Conservation (phyloP, 768 basidiomycete species). For the Russula sp. region DNA sequence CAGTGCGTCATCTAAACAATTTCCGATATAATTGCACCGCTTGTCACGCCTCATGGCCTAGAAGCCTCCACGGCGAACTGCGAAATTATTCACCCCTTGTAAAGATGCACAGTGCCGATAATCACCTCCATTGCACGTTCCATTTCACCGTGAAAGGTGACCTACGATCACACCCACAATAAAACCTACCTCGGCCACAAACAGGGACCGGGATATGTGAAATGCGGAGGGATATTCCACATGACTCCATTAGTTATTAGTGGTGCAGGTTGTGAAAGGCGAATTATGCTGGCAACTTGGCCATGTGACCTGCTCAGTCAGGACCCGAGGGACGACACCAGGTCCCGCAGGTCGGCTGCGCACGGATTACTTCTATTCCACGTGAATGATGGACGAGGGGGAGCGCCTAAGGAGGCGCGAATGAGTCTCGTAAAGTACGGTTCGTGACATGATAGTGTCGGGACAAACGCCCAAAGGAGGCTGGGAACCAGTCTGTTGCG, state of each 20-base stretch:
- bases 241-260: not conserved
- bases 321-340: not conserved
- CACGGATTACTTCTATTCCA: not conserved
- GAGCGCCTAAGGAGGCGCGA: not conserved
- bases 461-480: constrained; percentile 3
- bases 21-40: constrained; percentile 4
- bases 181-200: constrained; percentile 16
- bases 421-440: constrained; percentile 1
- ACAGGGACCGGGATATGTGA: constrained; percentile 5
- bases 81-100: constrained; percentile 2
- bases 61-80: constrained; percentile 6
- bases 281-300: not conserved
- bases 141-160: constrained; percentile 17
- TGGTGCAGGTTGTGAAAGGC: not conserved
- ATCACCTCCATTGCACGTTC: constrained; percentile 1
- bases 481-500: constrained; percentile 18
- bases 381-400: not conserved
- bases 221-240: not conserved
- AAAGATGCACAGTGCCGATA: not conserved
- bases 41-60: constrained; percentile 2
- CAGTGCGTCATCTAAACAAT: constrained; percentile 11
- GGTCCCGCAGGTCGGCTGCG: not conserved
- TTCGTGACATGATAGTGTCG: not conserved
- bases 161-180: not conserved
- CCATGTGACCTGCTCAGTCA: not conserved